A percentile compares a stretch with the other conserved stretches of the same genome.
phyloP scores from a whole-genome alignment of 805 yeast genomes.

The Barnettozyma sucrosica region DNA sequence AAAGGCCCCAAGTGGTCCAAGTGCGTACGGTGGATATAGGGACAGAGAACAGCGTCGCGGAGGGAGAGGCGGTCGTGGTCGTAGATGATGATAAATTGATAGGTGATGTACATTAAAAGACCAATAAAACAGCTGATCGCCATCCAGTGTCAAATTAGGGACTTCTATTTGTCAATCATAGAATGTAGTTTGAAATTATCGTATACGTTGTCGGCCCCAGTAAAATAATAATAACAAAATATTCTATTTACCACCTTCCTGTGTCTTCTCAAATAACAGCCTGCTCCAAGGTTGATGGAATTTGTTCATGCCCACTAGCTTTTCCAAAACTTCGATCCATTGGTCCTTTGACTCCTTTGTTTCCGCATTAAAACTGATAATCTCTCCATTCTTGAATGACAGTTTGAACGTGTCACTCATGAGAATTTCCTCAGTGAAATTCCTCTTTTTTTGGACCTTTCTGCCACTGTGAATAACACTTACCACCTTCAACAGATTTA shows the following conservation, averaged over 20 bases:
- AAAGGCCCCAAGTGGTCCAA: slow-evolving; percentile 14
- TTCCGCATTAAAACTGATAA: slow-evolving; percentile 82
- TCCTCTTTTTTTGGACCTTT: slow-evolving; percentile 34
- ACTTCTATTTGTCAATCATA: background rate
- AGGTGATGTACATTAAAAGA: background rate
- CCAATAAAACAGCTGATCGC: background rate
- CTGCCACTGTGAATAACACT: slow-evolving; percentile 30
- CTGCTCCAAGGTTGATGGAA: slow-evolving; percentile 62
- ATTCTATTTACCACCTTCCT: background rate
- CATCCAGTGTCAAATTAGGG: background rate
- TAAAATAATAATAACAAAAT: no score
- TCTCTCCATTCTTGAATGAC: slow-evolving; percentile 72
- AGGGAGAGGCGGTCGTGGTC: slow-evolving; percentile 14
- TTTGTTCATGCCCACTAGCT: slow-evolving; percentile 48
- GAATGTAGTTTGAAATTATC: background rate
- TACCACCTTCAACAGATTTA: slow-evolving; percentile 66
- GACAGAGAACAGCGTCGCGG: slow-evolving; percentile 20
- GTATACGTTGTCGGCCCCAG: background rate
- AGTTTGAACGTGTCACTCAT: slow-evolving; percentile 73
- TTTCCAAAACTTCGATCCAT: slow-evolving; percentile 63
- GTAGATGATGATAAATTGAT: slow-evolving; percentile 4
- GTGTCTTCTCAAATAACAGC: slow-evolving; percentile 26
- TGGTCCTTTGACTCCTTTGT: slow-evolving; percentile 48
- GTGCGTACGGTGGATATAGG: slow-evolving; percentile 13
- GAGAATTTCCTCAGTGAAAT: slow-evolving; percentile 66